phyloP scores from a whole-genome alignment of 163 green algal genomes.

The Volvox carteri region DNA sequence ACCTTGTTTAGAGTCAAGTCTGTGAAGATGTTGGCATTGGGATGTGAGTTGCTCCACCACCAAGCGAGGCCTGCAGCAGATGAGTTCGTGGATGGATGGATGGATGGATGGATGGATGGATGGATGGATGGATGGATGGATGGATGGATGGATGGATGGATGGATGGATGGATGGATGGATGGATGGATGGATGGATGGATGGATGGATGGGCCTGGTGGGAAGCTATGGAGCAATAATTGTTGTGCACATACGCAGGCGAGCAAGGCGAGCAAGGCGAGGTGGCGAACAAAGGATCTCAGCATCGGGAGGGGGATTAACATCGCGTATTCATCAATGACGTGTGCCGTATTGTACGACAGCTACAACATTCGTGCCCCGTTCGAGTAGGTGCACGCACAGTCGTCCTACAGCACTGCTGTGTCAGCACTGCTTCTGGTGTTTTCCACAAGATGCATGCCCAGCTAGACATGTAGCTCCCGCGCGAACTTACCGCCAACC shows the following conservation, averaged over 20 bases:
- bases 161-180: background rate
- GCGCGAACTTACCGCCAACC: background rate
- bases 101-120: background rate
- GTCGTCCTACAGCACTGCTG: no score
- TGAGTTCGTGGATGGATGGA: background rate
- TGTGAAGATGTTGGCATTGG: background rate
- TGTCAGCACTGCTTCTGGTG: no score
- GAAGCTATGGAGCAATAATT: no score
- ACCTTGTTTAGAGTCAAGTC: background rate
- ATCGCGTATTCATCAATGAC: no score
- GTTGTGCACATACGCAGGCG: no score
- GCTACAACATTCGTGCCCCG: no score
- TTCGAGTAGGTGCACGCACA: no score
- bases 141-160: background rate
- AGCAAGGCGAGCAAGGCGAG: no score
- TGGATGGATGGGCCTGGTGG: no score
- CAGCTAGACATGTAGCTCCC: no score
- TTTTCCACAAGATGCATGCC: no score
- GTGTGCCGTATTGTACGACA: no score
- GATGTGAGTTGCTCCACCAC: constrained; percentile 3
- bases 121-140: background rate
- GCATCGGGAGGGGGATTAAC: background rate
- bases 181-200: background rate
- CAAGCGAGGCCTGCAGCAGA: constrained; percentile 6
- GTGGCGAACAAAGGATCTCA: background rate